phyloP scores from a whole-genome alignment of 495 filamentous ascomycete species.

The Sordaria brevicollis region DNA sequence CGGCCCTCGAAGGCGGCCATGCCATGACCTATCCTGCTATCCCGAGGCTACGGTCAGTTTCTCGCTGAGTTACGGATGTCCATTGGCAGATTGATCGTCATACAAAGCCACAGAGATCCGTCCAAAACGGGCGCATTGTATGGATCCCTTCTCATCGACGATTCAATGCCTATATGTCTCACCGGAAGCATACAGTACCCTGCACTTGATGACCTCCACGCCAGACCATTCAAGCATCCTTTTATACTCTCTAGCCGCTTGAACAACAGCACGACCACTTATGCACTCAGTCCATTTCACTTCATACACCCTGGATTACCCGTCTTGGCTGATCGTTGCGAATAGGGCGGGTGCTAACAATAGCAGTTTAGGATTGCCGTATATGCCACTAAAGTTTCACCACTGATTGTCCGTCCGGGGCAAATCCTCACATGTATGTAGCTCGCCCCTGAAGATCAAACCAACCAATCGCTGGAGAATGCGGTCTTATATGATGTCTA shows the following conservation, averaged over 20 bases:
- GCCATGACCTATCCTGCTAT: not conserved
- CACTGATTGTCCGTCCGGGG: not conserved
- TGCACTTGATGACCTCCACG: not conserved
- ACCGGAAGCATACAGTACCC: not conserved
- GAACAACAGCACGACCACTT: not conserved
- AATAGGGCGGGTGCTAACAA: not conserved
- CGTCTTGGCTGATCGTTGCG: not conserved
- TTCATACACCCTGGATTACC: not conserved
- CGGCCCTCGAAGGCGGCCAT: not conserved
- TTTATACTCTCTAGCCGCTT: not conserved
- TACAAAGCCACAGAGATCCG: not conserved
- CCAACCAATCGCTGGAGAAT: not conserved
- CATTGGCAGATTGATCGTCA: not conserved
- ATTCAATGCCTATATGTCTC: not conserved
- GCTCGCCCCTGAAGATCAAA: not conserved
- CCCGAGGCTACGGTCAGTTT: not conserved
- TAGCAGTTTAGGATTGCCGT: not conserved
- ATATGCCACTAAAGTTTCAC: not conserved
- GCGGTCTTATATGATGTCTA: not conserved
- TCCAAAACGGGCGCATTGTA: not conserved
- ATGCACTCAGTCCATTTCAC: no score
- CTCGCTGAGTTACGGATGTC: not conserved
- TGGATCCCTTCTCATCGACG: not conserved
- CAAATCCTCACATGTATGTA: not conserved
- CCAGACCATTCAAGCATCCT: not conserved